These are phyloP conservation scores for Straminergon stramineum DNA, from an alignment of 225 moss, liverwort and hornwort genomes.

Conservation along the genomic window DNA sequence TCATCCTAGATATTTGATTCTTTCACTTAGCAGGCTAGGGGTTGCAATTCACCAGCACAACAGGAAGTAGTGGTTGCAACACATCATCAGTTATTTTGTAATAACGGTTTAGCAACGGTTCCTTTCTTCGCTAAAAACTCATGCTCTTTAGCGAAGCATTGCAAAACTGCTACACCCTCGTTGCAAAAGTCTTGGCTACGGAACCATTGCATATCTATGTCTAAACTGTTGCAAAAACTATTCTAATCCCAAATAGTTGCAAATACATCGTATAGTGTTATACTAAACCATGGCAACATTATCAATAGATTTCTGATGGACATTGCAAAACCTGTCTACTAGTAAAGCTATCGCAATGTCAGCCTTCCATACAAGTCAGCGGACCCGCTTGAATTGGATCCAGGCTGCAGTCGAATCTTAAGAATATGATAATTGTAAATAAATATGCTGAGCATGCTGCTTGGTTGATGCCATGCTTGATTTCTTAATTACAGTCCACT, in stretches of 20 bases:
- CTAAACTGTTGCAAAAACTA: background rate
- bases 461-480: background rate
- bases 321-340: no score
- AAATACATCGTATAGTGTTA: background rate
- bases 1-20: background rate
- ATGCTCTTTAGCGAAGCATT: background rate
- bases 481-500: slow-evolving; percentile 34
- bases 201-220: background rate
- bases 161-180: background rate
- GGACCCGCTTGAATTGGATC: background rate
- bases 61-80: background rate
- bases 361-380: background rate
- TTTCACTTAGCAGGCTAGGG: background rate
- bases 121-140: background rate
- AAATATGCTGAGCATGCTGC: background rate
- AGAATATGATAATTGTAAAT: background rate
- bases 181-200: no score
- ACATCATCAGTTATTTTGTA: background rate
- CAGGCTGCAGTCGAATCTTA: no score
- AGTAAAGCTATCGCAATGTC: background rate
- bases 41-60: background rate
- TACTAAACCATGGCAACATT: background rate
- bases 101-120: background rate
- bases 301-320: background rate
- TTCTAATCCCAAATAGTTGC: background rate